A percentile compares a stretch with the other conserved stretches of the same genome.
These are phyloP conservation scores for Gossypium aridum DNA, from an alignment of 441 rosid species.

Conservation along the genomic window DNA sequence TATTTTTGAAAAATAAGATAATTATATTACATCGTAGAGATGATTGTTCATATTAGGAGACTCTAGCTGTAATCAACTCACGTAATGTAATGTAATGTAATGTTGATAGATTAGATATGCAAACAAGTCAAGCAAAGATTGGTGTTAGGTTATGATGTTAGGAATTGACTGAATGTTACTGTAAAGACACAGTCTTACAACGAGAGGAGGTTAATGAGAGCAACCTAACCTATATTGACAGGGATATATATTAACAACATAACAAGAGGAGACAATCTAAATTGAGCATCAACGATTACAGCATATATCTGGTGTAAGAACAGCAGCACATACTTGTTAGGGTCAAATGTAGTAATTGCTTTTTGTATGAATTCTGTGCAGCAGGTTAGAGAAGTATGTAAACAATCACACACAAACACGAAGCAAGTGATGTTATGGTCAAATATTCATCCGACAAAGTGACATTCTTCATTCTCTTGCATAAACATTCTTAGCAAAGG, in stretches of 20 bases:
- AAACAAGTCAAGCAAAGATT: neutral
- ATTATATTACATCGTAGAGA: no score
- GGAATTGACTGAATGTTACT: neutral
- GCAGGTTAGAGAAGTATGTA: neutral
- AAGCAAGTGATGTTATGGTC: neutral
- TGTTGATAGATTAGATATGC: neutral
- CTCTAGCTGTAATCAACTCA: neutral
- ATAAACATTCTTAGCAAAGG: neutral
- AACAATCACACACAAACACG: neutral
- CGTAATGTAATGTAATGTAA: neutral
- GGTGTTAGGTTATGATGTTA: neutral
- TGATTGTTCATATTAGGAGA: neutral
- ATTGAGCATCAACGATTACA: neutral
- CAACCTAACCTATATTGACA: neutral
- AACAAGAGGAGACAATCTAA: neutral
- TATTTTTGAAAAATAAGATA: no score
- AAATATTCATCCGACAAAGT: constrained; percentile 10
- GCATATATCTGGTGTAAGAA: neutral
- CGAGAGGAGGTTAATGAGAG: neutral
- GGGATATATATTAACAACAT: neutral
- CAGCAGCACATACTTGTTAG: neutral
- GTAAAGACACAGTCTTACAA: neutral
- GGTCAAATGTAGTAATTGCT: neutral
- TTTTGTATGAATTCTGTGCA: neutral
- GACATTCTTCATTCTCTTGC: neutral